phyloP scores from a whole-genome alignment of 805 yeast genomes.

The Candida yuanshanica region DNA sequence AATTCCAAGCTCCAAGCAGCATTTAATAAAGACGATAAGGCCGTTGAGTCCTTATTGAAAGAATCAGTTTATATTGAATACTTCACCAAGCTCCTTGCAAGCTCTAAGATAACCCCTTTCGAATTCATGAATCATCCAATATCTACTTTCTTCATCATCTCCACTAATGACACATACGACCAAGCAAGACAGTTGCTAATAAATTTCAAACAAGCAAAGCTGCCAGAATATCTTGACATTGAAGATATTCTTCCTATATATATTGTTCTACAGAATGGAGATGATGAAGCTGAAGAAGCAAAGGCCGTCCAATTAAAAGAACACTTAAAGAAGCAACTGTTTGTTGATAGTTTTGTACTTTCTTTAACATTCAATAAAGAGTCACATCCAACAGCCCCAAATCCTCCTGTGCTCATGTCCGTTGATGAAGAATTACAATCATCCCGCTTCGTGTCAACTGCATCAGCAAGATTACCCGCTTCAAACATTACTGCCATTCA shows the following conservation, averaged over 20 bases:
- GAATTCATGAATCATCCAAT: slow-evolving; percentile 88
- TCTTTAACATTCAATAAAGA: slow-evolving; percentile 11
- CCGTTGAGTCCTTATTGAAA: slow-evolving; percentile 29
- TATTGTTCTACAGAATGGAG: slow-evolving; percentile 44
- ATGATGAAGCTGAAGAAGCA: slow-evolving; percentile 38
- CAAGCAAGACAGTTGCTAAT: slow-evolving; percentile 54
- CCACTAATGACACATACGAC: slow-evolving; percentile 47
- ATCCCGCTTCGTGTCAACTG: slow-evolving; percentile 10
- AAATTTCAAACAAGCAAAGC: slow-evolving; percentile 38
- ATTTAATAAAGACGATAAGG: slow-evolving; percentile 11
- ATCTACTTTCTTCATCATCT: slow-evolving; percentile 62
- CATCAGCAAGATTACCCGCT: slow-evolving; percentile 11
- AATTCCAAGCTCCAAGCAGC: slow-evolving; percentile 16
- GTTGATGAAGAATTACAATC: slow-evolving; percentile 42
- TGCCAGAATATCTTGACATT: slow-evolving; percentile 61
- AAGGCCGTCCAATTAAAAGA: slow-evolving; percentile 32
- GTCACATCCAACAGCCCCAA: slow-evolving; percentile 12
- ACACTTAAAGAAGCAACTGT: slow-evolving; percentile 30
- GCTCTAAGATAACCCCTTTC: slow-evolving; percentile 61
- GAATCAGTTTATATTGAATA: slow-evolving; percentile 51
- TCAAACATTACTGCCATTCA: slow-evolving; percentile 13
- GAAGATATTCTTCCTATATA: slow-evolving; percentile 55
- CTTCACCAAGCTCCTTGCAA: slow-evolving; percentile 52
- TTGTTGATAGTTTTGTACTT: slow-evolving; percentile 25
- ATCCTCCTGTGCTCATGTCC: slow-evolving; percentile 29